Base-by-base conservation (phyloP, 495 filamentous ascomycete species). In the Copromyces sp. region DNA sequence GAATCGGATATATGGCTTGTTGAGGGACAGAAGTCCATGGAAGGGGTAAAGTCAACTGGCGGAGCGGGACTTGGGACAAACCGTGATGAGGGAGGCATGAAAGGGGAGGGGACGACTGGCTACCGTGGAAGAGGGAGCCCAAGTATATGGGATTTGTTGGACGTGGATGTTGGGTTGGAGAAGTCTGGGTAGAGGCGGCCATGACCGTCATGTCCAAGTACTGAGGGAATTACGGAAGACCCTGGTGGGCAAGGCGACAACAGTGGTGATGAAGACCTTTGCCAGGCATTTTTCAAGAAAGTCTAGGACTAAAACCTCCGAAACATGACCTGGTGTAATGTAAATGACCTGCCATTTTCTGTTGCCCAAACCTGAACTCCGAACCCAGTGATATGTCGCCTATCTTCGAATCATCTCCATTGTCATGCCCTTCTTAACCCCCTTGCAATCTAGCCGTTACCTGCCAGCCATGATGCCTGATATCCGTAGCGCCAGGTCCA, bases 401-500 rank as follows among this genome's bases (percentile, higher is more conserved):
- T 70, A 20, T 24, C 16, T 44, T 70, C 11, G 40, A 65, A 17
- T 65, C 24, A 65, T 69, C 59, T 73, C 68, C 8, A 45, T 29
- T 59, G 20, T 47, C 61, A 65, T 39, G 7, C 32, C 17, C 70
- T 24, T 16, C 6, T 7, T 4, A 9, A 24, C 44, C 6, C 70
- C 11, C 9, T 35, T 3, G 38, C 24, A 9, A 17, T 69, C 7
- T 16, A 38, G 24, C 29, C 24, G 29, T 69, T 79, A 81, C 59
- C 80, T 84, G 11, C 79, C 81, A 39, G 86, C 86, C 75, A 98
- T 75, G 69, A 97, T 90, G 14, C 90, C 90, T 0, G 92, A 90
- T 79, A 98, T 90, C 76, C 92, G 88, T 74, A 98, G 82, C 29
- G 91, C 84, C 72, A 98, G 79, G 81, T 99, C 95, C 47, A 98